These are phyloP conservation scores for Komagataea norvegica DNA, from an alignment of 1,139 yeast genomes.

Conservation along the genomic window DNA sequence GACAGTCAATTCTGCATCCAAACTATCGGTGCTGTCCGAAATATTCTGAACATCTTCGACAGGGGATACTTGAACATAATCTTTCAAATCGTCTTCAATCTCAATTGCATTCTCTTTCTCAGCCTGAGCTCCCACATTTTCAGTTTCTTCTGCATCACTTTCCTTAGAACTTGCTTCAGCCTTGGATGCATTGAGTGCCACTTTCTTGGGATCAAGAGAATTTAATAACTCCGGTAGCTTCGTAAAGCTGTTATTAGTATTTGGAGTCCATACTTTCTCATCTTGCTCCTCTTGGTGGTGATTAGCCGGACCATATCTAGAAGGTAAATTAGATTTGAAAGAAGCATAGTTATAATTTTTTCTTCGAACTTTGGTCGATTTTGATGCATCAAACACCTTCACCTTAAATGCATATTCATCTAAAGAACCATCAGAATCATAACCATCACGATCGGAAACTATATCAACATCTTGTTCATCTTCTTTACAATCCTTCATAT, in stretches of 20 bases:
- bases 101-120: background rate
- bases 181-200: slow-evolving; percentile 25
- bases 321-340: background rate
- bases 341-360: slow-evolving; percentile 8
- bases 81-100: slow-evolving; percentile 6
- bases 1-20: slow-evolving; percentile 4
- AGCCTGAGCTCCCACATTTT: background rate
- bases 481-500: slow-evolving; percentile 12
- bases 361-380: slow-evolving; percentile 14
- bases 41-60: background rate
- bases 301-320: slow-evolving; percentile 4
- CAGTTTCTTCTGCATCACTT: background rate
- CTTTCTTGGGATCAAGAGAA: slow-evolving; percentile 25
- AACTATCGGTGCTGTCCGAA: slow-evolving; percentile 5
- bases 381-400: slow-evolving; percentile 34
- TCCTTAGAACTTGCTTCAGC: no score
- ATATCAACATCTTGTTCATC: slow-evolving; percentile 13
- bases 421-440: slow-evolving; percentile 42
- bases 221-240: slow-evolving; percentile 32
- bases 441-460: slow-evolving; percentile 6
- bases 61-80: slow-evolving; percentile 9
- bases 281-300: slow-evolving; percentile 19
- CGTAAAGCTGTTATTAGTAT: slow-evolving; percentile 31
- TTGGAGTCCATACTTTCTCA: slow-evolving; percentile 40
- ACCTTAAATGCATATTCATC: slow-evolving; percentile 52